Evolutionary conservation across 2,329 filamentous ascomycete genomes (phyloP).

Genomic region (Venturia nashicola): DNA sequence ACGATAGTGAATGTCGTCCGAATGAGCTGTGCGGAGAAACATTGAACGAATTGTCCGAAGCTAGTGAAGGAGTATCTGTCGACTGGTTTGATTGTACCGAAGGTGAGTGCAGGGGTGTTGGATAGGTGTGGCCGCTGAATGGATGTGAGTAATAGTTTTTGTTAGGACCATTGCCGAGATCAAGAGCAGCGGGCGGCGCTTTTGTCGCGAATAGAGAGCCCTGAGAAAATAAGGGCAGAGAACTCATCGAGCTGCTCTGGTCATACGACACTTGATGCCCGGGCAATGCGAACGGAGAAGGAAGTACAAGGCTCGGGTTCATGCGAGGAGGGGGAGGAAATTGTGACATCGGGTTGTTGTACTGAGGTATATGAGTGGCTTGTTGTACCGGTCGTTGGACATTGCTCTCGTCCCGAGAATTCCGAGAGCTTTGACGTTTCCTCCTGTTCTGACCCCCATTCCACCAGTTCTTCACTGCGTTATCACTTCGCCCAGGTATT

Average conservation of each 20-base stretch:
- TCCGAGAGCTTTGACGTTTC: slow-evolving; percentile 24
- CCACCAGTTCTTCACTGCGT: slow-evolving; percentile 97
- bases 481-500: slow-evolving; percentile 78
- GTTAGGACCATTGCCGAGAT: neutral
- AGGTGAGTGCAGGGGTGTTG: slow-evolving; percentile 6
- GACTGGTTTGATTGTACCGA: slow-evolving; percentile 1
- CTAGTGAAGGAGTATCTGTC: slow-evolving; percentile 1
- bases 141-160: neutral
- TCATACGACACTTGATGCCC: neutral
- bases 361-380: neutral
- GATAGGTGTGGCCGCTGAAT: neutral
- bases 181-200: neutral
- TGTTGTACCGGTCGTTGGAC: neutral
- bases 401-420: neutral
- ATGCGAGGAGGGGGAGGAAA: neutral
- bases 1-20: neutral
- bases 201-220: neutral
- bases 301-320: neutral
- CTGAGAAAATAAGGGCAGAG: neutral
- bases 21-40: neutral
- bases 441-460: slow-evolving; percentile 84
- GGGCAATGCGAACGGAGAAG: neutral
- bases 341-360: neutral
- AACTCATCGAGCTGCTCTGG: neutral
- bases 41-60: neutral